Base-by-base conservation (phyloP, 768 basidiomycete species). In the Chalciporus chontae region DNA sequence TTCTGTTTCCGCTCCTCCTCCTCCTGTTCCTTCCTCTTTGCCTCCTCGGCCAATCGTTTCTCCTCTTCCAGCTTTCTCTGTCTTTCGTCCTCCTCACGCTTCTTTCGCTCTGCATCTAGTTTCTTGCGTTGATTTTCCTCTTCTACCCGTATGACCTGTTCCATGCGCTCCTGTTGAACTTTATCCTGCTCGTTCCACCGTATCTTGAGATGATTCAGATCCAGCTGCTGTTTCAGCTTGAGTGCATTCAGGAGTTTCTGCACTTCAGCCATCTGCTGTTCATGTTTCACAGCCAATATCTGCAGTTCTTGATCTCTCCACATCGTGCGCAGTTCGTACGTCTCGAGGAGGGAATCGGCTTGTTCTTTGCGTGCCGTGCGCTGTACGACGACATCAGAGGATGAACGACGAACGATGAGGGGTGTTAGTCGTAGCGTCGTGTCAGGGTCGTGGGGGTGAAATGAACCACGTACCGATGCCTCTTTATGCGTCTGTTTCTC, bases 131-230 rank as follows among this genome's bases (percentile, higher is more conserved):
- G 65, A 51, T 80, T 84, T 24, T 81, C 83, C 53, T 87, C 83
- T 59, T 88, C 85, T 3, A 67, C 26, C 57, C 77, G 77, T 53
- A 90, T 89, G 7, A 75, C 80, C 3, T 53, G 62, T 64, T 90
- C 85, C 45, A 87, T 78, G 4, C 81, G 72, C 23, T 79, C 72
- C 71, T 80, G 82, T 32, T 81, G 68, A 43, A 59, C 58, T 40
- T 53, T 67, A 51, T 76, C 72, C 43, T 76, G 70, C 32, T 69
- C 66, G 43, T 74, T 74, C 78, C 79, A 82, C 8, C 57, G 64
- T 5, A 68, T 67, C 40, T 70, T 67, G 31, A 84, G 61, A 43
- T 59, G 63, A 32, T 71, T 66, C 48, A 84, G 75, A 23, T 79
- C 77, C 10, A 64, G 61, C 50, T 77, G 73, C 40, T 77, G 75